Conservation (phyloP, 306 rosid genomes). For the Delonix regia region DNA sequence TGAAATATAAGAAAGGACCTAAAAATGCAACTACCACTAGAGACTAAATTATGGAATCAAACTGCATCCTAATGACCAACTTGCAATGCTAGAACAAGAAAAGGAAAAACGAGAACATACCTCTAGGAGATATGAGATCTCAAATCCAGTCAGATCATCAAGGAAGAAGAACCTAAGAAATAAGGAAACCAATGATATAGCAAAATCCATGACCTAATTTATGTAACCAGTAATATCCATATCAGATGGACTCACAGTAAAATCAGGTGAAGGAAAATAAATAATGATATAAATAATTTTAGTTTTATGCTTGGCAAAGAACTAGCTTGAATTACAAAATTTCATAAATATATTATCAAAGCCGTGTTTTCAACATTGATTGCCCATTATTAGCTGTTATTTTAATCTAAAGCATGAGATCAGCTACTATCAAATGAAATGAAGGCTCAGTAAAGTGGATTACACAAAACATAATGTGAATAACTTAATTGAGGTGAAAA, state of each 20-base stretch:
- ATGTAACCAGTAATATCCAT: conserved; percentile 12
- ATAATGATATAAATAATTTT: background rate
- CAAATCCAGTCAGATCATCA: conserved; percentile 88
- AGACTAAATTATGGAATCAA: conserved; percentile 29
- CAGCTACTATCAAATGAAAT: background rate
- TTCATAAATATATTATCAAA: background rate
- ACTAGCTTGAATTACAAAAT: background rate
- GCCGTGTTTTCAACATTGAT: background rate
- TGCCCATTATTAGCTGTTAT: background rate
- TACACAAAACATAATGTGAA: background rate
- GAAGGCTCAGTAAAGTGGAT: background rate
- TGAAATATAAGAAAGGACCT: background rate
- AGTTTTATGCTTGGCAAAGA: background rate
- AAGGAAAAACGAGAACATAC: conserved; percentile 40
- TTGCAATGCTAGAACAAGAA: conserved; percentile 23
- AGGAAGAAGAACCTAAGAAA: conserved; percentile 88
- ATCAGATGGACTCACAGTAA: background rate
- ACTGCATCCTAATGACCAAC: conserved; percentile 10
- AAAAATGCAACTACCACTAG: background rate
- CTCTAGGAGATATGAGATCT: conserved; percentile 85
- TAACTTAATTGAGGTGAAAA: background rate
- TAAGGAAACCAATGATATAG: background rate
- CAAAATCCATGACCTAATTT: background rate
- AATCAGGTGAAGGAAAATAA: conserved; percentile 3
- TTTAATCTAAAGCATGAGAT: background rate